A percentile compares a stretch with the other conserved stretches of the same genome.
These are phyloP conservation scores for Fusarium sp. DNA, from an alignment of 2,329 filamentous ascomycete genomes.

Conservation along the genomic window DNA sequence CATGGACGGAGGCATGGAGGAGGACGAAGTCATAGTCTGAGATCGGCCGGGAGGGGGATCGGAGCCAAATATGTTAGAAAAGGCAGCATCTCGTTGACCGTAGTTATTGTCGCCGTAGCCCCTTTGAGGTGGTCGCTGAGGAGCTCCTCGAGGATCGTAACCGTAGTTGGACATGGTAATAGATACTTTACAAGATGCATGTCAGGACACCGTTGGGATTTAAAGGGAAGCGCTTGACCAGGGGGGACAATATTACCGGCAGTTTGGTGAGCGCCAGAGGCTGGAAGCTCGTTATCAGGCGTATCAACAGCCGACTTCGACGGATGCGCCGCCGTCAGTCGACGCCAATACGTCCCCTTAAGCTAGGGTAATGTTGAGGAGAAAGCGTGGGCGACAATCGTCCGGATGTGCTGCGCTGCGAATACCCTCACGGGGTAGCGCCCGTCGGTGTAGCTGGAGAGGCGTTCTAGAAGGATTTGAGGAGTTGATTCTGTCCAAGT, in stretches of 20 bases:
- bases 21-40: conserved; percentile 93
- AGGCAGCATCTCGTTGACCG: conserved; percentile 88
- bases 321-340: conserved; percentile 50
- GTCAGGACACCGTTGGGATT: conserved; percentile 21
- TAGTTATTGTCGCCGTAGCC: conserved; percentile 65
- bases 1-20: conserved; percentile 67
- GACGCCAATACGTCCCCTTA: conserved; percentile 45
- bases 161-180: conserved; percentile 68
- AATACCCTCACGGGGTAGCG: conserved; percentile 32
- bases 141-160: conserved; percentile 62
- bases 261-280: conserved; percentile 38
- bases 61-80: conserved; percentile 93
- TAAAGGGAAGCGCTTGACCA: background rate
- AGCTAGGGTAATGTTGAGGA: conserved; percentile 26
- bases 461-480: conserved; percentile 22
- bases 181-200: conserved; percentile 25
- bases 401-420: conserved; percentile 25
- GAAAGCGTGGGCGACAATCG: conserved; percentile 26
- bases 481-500: conserved; percentile 33
- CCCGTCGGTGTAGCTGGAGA: conserved; percentile 14
- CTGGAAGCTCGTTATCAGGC: conserved; percentile 41
- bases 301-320: conserved; percentile 46
- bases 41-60: conserved; percentile 88
- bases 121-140: conserved; percentile 52
- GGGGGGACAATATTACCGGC: conserved; percentile 36